Evolutionary conservation across 2,329 filamentous ascomycete species (phyloP), one percentile per base, ranked within the genome.

Genomic region (Helminthosporium solani): DNA sequence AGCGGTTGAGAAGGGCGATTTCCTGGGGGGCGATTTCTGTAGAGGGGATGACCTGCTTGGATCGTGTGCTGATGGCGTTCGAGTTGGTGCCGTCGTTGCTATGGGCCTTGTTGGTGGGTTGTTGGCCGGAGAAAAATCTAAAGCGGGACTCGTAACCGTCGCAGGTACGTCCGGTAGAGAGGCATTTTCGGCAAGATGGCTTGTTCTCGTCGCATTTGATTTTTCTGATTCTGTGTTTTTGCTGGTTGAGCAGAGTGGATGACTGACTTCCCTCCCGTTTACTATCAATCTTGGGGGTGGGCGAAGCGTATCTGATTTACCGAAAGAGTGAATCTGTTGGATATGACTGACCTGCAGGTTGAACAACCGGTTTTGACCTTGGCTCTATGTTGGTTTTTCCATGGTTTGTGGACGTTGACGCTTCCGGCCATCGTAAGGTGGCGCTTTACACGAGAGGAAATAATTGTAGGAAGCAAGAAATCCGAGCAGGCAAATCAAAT

Each of bases 191-290:
- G 46, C 56, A 58, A 36, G 23, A 49, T 28, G 56, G 56, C 40
- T 57, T 58, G 28, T 42, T 50, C 43, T 57, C 53, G 41, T 57
- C 56, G 40, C 55, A 56, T 54, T 56, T 56, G 36, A 56, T 34
- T 40, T 52, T 58, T 40, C 55, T 49, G 33, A 42, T 56, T 49
- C 54, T 58, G 40, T n/a, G n/a, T n/a, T n/a, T n/a, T 51, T 30
- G 35, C 33, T 40, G n/a, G 37, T 14, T 57, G 15, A 54, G 51
- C 38, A 47, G 15, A 48, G 34, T 44, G 19, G 36, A 21, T 50
- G 12, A 33, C 25, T 12, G 36, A 40, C n/a, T 27, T 20, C 31
- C 27, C 27, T 40, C 27, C 41, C 23, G 28, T 44, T 18, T 38
- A 42, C 20, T 16, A 19, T 42, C 23, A 34, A 2, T 33, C 20